Percentiles rank a stretch among this genome's conserved stretches.
phyloP scores from a whole-genome alignment of 108 stramenopile genomes.

The Pelagomonas calceolata region DNA sequence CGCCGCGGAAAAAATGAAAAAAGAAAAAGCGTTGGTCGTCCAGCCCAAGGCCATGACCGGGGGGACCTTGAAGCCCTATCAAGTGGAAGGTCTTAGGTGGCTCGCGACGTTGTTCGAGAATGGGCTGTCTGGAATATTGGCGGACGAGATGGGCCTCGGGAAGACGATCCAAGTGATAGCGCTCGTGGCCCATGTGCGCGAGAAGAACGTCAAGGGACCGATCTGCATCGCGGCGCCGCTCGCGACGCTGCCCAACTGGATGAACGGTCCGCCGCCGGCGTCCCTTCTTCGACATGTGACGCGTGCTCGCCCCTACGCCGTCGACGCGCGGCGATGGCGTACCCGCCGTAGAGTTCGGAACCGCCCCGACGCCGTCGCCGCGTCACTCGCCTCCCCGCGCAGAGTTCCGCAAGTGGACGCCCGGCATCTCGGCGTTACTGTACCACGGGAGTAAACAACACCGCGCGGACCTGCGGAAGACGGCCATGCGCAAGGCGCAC shows the following conservation, averaged over 20 bases:
- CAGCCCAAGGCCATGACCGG: not conserved
- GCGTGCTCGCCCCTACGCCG: too few species aligned
- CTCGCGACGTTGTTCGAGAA: conserved; percentile 90
- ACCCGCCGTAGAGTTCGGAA: too few species aligned
- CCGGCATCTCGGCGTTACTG: conserved; percentile 62
- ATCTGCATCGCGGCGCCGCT: conserved; percentile 89
- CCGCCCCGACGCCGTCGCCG: too few species aligned
- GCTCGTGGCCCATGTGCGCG: conserved; percentile 78
- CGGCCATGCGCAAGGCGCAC: conserved; percentile 47
- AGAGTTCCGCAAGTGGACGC: conserved; percentile 95
- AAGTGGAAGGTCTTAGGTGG: conserved; percentile 64
- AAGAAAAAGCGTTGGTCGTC: not conserved
- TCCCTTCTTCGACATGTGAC: too few species aligned
- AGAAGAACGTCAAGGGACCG: conserved; percentile 71
- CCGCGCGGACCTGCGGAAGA: conserved; percentile 55
- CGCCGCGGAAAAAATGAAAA: not conserved
- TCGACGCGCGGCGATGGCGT: too few species aligned
- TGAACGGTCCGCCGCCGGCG: too few species aligned
- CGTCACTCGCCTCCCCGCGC: too few species aligned
- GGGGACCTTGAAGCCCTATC: conserved; percentile 34
- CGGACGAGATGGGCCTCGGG: conserved; percentile 86
- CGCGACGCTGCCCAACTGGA: conserved; percentile 96
- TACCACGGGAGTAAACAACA: conserved; percentile 84
- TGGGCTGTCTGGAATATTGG: conserved; percentile 92
- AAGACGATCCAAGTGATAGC: conserved; percentile 90